Conservation (phyloP, 805 yeast species). For the Saturnispora mendoncae region DNA sequence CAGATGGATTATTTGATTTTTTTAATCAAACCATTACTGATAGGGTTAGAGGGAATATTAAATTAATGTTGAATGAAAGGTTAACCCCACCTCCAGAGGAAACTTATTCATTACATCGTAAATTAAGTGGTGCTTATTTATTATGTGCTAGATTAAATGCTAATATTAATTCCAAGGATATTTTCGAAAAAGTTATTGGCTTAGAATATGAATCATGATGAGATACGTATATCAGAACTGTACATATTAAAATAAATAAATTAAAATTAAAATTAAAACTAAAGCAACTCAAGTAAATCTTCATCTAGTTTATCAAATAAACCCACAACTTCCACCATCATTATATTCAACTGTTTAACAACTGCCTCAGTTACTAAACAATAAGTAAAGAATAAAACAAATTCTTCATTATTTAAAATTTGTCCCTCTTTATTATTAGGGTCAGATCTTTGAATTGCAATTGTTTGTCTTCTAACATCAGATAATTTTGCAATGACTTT, state of each 20-base stretch:
- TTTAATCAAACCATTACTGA: slow-evolving; percentile 85
- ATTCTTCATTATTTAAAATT: slow-evolving; percentile 53
- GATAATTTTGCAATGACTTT: slow-evolving; percentile 57
- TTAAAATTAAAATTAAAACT: not conserved
- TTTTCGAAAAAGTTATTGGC: slow-evolving; percentile 72
- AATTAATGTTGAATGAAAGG: slow-evolving; percentile 84
- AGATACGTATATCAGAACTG: not conserved
- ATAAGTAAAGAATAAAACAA: slow-evolving; percentile 68
- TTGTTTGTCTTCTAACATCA: slow-evolving; percentile 39
- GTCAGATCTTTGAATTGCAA: slow-evolving; percentile 8
- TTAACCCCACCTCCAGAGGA: slow-evolving; percentile 97
- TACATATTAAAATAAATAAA: slow-evolving; percentile 1
- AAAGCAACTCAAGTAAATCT: slow-evolving; percentile 42
- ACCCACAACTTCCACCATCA: slow-evolving; percentile 45
- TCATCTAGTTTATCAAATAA: slow-evolving; percentile 60
- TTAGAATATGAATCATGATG: slow-evolving; percentile 26
- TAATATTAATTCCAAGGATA: slow-evolving; percentile 65
- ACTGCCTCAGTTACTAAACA: slow-evolving; percentile 62
- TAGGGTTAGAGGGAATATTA: slow-evolving; percentile 79
- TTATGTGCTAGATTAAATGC: slow-evolving; percentile 83
- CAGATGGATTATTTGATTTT: slow-evolving; percentile 58
- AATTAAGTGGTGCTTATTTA: slow-evolving; percentile 87
- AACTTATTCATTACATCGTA: slow-evolving; percentile 92
- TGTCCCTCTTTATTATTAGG: slow-evolving; percentile 23
- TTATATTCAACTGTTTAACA: slow-evolving; percentile 51